Base-by-base conservation (phyloP, 306 rosid genomes). In the Argentina anserina region DNA sequence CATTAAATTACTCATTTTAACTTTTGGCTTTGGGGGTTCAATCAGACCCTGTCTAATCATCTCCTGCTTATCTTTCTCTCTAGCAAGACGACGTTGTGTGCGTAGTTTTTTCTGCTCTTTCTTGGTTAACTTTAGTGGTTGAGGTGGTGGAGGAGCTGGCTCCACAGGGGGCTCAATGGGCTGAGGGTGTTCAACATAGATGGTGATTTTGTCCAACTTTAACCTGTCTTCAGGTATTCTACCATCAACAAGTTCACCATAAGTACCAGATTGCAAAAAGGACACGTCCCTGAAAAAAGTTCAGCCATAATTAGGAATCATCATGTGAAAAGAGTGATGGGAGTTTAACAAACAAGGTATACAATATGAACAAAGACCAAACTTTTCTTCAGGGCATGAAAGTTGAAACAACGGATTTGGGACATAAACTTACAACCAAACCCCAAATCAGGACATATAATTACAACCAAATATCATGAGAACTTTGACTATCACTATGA, bases 161-260 rank as follows among this genome's bases (percentile, higher is more conserved):
- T 93, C 98, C n/a, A 81, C 89, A 66, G 98, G 98, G 40, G 98
- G 98, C 66, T 93, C 98, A 62, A 93, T 91, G 33, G 98, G 97
- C 33, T 96, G 91, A 75, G 98, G 98, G 80, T 93, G 98, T 75
- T 93, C 92, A 75, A 93, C 86, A 88, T 91, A 91, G 61, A 93
- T 72, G 1, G 84, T 91, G 70, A 93, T 73, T 78, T 83, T 93
- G 42, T 93, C 97, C 76, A 84, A 75, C 84, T 83, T 91, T 45
- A 93, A 70, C 76, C 75, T 87, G 26, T 75, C 86, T 74, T 86
- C 87, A 14, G 75, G 83, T 2, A 83, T 65, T 55, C 67, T 39
- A 49, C 84, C 94, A 41, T 73, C 80, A 37, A 78, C 68, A 29
- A 84, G 52, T 62, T 81, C 90, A 20, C 84, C 92, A 70, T 87